Percentiles rank a stretch among this genome's conserved stretches.
phyloP scores from a whole-genome alignment of 1,284 basidiomycete species.

The Trametes polyzona region DNA sequence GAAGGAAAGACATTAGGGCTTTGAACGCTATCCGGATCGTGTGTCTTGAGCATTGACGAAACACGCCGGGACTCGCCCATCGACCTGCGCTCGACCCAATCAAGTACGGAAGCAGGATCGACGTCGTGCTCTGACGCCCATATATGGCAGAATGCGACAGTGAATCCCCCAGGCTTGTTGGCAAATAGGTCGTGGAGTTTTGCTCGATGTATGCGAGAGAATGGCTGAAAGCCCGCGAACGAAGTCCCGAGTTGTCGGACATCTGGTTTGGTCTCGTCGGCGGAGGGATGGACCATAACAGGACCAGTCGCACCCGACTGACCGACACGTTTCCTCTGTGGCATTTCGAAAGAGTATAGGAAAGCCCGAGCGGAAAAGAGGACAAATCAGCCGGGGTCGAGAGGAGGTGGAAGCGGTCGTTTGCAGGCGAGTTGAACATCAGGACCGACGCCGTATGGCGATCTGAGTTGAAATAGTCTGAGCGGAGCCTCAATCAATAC shows the following conservation, averaged over 20 bases:
- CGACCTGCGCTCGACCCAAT: conserved; percentile 13
- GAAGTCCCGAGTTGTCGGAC: not conserved
- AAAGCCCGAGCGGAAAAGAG: too few relatives aligned
- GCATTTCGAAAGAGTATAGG: too few relatives aligned
- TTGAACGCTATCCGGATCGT: not conserved
- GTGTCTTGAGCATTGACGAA: not conserved
- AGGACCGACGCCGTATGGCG: too few relatives aligned
- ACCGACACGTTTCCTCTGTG: not conserved
- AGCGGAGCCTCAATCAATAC: too few relatives aligned
- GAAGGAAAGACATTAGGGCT: not conserved
- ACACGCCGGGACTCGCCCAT: not conserved
- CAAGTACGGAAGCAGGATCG: conserved; percentile 6
- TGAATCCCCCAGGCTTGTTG: not conserved
- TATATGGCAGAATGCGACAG: not conserved
- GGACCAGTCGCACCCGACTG: not conserved
- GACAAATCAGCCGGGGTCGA: too few relatives aligned
- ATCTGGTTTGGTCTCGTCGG: not conserved
- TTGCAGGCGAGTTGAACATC: too few relatives aligned
- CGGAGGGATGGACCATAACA: not conserved
- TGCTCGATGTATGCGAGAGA: conserved; percentile 11
- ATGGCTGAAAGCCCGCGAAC: not conserved
- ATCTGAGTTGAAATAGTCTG: too few relatives aligned
- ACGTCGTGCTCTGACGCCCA: conserved; percentile 6
- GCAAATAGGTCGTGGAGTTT: not conserved
- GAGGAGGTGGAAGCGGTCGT: too few relatives aligned